Evolutionary conservation across 2,329 filamentous ascomycete genomes (phyloP).

Genomic region (Rosellinia necatrix): DNA sequence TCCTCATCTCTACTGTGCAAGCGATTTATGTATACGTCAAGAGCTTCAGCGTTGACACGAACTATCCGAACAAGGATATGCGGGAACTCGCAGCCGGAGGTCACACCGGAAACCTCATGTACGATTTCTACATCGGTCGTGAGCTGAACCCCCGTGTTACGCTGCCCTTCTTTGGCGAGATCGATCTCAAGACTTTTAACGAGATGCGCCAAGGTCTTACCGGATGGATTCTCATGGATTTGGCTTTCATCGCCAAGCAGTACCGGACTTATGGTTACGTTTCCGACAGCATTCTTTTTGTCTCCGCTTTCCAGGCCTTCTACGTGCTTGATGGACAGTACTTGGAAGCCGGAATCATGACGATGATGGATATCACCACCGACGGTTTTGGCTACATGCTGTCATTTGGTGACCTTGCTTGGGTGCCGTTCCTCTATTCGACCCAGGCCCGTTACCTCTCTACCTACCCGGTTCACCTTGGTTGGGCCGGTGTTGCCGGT

Average conservation of each 20-base stretch:
- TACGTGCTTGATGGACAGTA: constrained; percentile 86
- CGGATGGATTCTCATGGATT: constrained; percentile 85
- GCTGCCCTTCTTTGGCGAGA: constrained; percentile 78
- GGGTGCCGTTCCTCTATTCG: constrained; percentile 90
- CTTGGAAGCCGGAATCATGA: constrained; percentile 86
- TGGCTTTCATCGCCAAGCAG: constrained; percentile 84
- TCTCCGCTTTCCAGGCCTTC: constrained; percentile 75
- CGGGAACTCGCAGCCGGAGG: constrained; percentile 85
- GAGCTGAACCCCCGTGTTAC: constrained; percentile 89
- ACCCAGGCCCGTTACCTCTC: constrained; percentile 85
- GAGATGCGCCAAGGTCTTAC: constrained; percentile 90
- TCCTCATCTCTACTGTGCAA: constrained; percentile 73
- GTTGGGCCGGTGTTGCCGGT: constrained; percentile 64
- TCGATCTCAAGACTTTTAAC: constrained; percentile 89
- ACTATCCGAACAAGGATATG: constrained; percentile 63
- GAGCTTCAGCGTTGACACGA: constrained; percentile 81
- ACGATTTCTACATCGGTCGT: constrained; percentile 96
- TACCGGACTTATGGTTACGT: constrained; percentile 83
- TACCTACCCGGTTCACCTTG: constrained; percentile 78
- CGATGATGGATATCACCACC: constrained; percentile 91
- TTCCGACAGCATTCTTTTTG: constrained; percentile 83
- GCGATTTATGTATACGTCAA: constrained; percentile 79
- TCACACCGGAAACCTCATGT: constrained; percentile 81
- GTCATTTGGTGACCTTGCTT: constrained; percentile 87
- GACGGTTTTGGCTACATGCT: constrained; percentile 98